Evolutionary conservation across 345 rosid genomes (phyloP).

Genomic region (Hibiscus syriacus): DNA sequence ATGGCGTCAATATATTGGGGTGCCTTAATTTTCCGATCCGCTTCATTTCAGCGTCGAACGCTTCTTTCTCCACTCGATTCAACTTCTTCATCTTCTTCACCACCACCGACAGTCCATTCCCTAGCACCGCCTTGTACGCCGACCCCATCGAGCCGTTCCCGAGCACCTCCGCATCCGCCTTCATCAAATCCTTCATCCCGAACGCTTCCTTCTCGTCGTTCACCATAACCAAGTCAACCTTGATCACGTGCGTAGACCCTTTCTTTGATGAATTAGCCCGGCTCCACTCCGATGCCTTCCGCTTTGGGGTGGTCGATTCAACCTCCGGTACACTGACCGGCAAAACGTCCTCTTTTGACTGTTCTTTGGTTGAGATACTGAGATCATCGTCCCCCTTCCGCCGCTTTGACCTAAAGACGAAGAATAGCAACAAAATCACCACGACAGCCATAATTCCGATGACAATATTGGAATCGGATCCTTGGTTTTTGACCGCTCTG

Average conservation of each 20-base stretch:
- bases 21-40: conserved; percentile 56
- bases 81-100: conserved; percentile 82
- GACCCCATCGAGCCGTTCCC: conserved; percentile 94
- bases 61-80: conserved; percentile 48
- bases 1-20: conserved; percentile 58
- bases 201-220: conserved; percentile 58
- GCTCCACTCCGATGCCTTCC: conserved; percentile 23
- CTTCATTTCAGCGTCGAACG: conserved; percentile 66
- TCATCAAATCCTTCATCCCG: conserved; percentile 81
- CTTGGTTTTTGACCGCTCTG: not conserved
- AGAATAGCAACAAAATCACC: conserved; percentile 20
- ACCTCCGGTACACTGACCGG: conserved; percentile 25
- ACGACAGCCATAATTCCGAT: conserved; percentile 5
- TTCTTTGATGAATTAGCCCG: conserved; percentile 2
- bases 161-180: conserved; percentile 82
- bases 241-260: conserved; percentile 21
- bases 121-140: conserved; percentile 77
- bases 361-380: conserved; percentile 41
- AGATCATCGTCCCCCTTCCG: conserved; percentile 32
- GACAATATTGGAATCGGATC: not conserved
- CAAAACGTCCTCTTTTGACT: conserved; percentile 22
- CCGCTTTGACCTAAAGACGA: conserved; percentile 14
- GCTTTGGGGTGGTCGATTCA: conserved; percentile 14
- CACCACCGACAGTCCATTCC: conserved; percentile 62
- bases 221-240: conserved; percentile 44